phyloP scores from a whole-genome alignment of 2,329 filamentous ascomycete species.

The Diaporthe nobilis region DNA sequence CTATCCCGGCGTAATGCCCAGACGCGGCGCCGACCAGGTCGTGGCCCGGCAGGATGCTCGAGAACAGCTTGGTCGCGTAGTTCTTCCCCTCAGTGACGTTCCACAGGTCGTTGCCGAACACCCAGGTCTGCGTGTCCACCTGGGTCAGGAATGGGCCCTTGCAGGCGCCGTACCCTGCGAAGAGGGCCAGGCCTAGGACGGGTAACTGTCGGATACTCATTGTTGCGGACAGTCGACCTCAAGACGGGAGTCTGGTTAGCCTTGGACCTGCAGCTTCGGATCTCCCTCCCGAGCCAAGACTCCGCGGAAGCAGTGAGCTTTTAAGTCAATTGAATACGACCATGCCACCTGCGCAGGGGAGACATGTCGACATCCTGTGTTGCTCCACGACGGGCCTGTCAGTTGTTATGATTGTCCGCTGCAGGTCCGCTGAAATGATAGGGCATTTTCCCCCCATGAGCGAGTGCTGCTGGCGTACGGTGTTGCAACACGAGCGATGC shows the following conservation, averaged over 20 bases:
- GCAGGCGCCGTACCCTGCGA: constrained; percentile 1
- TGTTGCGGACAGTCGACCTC: too few species aligned
- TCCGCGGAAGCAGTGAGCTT: neutral
- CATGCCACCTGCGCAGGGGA: neutral
- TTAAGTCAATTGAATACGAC: neutral
- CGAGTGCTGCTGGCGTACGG: neutral
- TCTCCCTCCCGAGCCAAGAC: neutral
- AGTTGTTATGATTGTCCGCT: neutral
- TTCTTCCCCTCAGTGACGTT: constrained; percentile 47
- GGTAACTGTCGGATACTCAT: constrained; percentile 15
- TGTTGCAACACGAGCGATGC: constrained; percentile 18
- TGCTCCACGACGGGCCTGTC: neutral
- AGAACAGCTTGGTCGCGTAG: constrained; percentile 41
- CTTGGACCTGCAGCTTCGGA: constrained; percentile 4
- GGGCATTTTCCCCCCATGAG: neutral
- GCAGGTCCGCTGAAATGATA: neutral
- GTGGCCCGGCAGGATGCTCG: constrained; percentile 47
- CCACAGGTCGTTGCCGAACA: constrained; percentile 52
- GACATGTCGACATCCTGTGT: constrained; percentile 17
- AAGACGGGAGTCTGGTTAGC: neutral
- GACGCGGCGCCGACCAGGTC: constrained; percentile 49
- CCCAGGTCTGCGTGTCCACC: constrained; percentile 48
- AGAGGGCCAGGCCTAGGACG: constrained; percentile 4
- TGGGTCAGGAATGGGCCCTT: constrained; percentile 47
- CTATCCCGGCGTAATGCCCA: constrained; percentile 52